Evolutionary conservation across 331 rosid species (phyloP).

Genomic region (Cydonia oblonga): DNA sequence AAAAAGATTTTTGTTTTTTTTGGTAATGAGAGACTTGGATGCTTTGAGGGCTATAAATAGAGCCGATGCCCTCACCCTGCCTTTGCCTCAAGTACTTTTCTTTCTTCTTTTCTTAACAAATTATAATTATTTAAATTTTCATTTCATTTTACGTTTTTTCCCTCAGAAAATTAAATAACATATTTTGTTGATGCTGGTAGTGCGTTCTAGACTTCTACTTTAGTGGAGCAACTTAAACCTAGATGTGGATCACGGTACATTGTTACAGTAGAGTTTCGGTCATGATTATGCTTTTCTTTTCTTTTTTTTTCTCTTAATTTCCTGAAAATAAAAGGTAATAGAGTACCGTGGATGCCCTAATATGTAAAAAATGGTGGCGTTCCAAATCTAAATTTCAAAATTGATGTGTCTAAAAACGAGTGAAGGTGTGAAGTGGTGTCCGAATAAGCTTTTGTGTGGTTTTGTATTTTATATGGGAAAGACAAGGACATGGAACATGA

Average conservation of each 20-base stretch:
- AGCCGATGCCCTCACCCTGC: neutral
- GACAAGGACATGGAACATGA: neutral
- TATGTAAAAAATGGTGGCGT: neutral
- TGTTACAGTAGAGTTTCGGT: fast-evolving
- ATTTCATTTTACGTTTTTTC: neutral
- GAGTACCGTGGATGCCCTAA: neutral
- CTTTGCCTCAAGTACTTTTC: neutral
- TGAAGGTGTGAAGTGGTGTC: neutral
- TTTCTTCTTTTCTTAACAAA: neutral
- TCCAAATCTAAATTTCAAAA: neutral
- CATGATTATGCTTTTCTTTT: too few relatives aligned
- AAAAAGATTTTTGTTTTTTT: neutral
- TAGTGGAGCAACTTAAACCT: neutral
- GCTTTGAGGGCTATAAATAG: neutral
- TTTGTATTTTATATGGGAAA: neutral
- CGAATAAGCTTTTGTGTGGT: neutral
- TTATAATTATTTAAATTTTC: neutral
- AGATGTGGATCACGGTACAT: too few relatives aligned
- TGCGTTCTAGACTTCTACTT: neutral
- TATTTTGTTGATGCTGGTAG: neutral
- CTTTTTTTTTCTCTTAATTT: too few relatives aligned
- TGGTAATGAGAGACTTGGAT: neutral
- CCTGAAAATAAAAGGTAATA: too few relatives aligned
- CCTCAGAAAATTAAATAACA: neutral
- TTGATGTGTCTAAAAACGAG: too few relatives aligned